Conservation (phyloP, 2,329 filamentous ascomycete species). For the Diaporthe aspalathi region DNA sequence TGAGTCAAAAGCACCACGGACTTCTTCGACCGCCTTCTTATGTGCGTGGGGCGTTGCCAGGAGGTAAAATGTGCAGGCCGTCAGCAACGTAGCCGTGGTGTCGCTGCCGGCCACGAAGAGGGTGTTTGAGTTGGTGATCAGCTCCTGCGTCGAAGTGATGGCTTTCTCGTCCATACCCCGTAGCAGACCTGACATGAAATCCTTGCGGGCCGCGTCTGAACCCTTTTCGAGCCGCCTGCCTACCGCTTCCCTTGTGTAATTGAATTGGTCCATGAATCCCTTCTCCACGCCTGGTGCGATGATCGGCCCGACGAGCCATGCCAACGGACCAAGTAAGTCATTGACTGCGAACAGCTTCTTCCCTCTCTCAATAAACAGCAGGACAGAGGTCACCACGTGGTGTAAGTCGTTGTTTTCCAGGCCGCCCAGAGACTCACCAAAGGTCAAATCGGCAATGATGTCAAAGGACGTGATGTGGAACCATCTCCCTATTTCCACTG, state of each 20-base stretch:
- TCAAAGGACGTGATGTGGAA: constrained; percentile 50
- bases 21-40: constrained; percentile 28
- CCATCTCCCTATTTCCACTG: constrained; percentile 42
- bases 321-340: neutral
- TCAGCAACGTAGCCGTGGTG: constrained; percentile 38
- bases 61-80: constrained; percentile 35
- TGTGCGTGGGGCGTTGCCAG: constrained; percentile 35
- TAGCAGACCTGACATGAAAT: constrained; percentile 3
- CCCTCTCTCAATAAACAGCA: constrained; percentile 2
- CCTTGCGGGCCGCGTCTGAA: neutral
- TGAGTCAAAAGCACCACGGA: constrained; percentile 24
- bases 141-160: constrained; percentile 9
- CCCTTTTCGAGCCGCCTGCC: neutral
- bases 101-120: constrained; percentile 39
- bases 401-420: constrained; percentile 45
- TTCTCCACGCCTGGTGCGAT: constrained; percentile 16
- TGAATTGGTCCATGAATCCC: neutral
- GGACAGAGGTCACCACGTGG: constrained; percentile 43
- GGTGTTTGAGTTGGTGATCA: constrained; percentile 37
- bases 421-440: constrained; percentile 55
- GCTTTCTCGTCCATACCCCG: neutral
- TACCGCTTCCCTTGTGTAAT: neutral
- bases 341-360: neutral
- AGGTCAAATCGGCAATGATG: constrained; percentile 56
- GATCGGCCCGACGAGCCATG: neutral